These are phyloP conservation scores for Sarocladium strictum DNA, from an alignment of 2,329 filamentous ascomycete genomes.

Conservation along the genomic window DNA sequence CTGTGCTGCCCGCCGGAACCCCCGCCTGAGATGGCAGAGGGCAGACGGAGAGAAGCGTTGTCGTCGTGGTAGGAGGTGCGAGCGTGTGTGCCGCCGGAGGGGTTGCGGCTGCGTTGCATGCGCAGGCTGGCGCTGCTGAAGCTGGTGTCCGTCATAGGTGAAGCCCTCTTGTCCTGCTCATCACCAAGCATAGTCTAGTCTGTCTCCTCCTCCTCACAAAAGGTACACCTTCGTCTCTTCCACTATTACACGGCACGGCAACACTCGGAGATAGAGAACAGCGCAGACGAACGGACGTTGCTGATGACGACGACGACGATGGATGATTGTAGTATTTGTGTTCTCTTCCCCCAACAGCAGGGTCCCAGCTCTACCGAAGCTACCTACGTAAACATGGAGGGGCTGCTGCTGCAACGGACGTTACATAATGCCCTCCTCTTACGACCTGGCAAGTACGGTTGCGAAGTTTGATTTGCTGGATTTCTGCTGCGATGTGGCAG, in stretches of 20 bases:
- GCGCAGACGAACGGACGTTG: too few relatives aligned
- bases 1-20: neutral
- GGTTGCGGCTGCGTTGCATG: conserved; percentile 20
- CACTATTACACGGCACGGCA: too few relatives aligned
- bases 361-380: too few relatives aligned
- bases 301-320: too few relatives aligned
- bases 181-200: neutral
- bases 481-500: neutral
- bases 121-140: conserved; percentile 22
- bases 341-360: too few relatives aligned
- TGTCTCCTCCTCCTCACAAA: neutral
- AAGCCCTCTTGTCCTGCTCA: too few relatives aligned
- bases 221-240: neutral
- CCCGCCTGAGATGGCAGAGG: conserved; percentile 1
- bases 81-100: conserved; percentile 17
- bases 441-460: too few relatives aligned
- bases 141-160: conserved; percentile 20
- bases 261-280: too few relatives aligned
- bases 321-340: too few relatives aligned
- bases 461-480: neutral
- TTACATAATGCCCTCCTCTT: neutral
- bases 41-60: conserved; percentile 1
- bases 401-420: too few relatives aligned
- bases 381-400: neutral
- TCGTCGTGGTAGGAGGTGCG: neutral